A percentile compares a stretch with the other conserved stretches of the same genome.
phyloP scores from a whole-genome alignment of 495 filamentous ascomycete genomes.

The Bryoglossum gracile region DNA sequence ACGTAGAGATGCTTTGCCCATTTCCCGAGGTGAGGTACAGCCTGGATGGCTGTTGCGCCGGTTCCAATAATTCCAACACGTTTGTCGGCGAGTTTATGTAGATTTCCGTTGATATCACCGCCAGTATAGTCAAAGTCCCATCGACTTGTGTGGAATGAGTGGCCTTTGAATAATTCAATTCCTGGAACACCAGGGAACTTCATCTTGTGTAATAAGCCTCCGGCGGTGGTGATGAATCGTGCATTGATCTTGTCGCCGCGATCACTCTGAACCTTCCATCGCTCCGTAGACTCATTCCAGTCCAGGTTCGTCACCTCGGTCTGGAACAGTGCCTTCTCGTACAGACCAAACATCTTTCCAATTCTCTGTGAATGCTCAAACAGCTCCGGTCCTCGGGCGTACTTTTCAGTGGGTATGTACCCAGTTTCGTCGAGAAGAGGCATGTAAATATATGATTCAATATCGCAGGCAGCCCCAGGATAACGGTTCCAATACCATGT shows the following conservation, averaged over 20 bases:
- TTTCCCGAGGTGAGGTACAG: constrained; percentile 41
- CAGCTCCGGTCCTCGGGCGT: constrained; percentile 32
- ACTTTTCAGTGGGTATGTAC: constrained; percentile 28
- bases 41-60: constrained; percentile 48
- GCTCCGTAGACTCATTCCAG: constrained; percentile 33
- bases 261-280: constrained; percentile 3
- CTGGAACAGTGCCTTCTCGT: constrained; percentile 41
- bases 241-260: background rate
- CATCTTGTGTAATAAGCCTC: constrained; percentile 23
- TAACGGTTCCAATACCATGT: constrained; percentile 27
- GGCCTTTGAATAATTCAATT: constrained; percentile 37
- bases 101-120: constrained; percentile 35
- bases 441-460: constrained; percentile 27
- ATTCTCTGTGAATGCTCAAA: constrained; percentile 36
- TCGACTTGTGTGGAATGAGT: constrained; percentile 44
- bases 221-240: constrained; percentile 2
- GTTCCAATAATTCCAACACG: constrained; percentile 48
- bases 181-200: constrained; percentile 39
- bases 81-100: constrained; percentile 43
- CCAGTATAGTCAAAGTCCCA: constrained; percentile 51
- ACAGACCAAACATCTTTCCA: constrained; percentile 37
- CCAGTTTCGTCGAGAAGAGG: constrained; percentile 25
- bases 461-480: constrained; percentile 24
- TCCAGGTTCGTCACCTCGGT: constrained; percentile 27
- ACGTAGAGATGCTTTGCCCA: constrained; percentile 46